Evolutionary conservation across 208 protist genomes (phyloP).

Genomic region (Trichomonas vaginalis): DNA sequence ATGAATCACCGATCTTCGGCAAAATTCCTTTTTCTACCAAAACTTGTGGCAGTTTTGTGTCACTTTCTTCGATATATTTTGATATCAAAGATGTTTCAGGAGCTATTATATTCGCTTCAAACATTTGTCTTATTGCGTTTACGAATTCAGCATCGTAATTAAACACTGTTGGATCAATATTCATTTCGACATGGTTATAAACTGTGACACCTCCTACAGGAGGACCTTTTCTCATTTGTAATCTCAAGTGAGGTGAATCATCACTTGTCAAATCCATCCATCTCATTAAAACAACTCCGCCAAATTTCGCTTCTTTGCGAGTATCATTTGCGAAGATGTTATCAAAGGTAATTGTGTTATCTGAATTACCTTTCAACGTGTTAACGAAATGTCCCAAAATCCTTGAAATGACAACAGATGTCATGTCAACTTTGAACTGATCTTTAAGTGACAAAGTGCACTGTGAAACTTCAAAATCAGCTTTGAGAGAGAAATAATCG

Average conservation of each 20-base stretch:
- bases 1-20: neutral
- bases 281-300: neutral
- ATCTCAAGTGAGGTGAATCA: neutral
- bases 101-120: neutral
- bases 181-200: neutral
- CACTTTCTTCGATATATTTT: neutral
- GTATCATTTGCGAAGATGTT: neutral
- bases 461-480: neutral
- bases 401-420: neutral
- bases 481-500: neutral
- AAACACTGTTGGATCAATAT: neutral
- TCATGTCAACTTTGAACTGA: neutral
- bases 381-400: neutral
- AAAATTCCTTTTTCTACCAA: neutral
- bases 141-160: slow-evolving; percentile 4
- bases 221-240: neutral
- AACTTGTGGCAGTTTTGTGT: neutral
- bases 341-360: neutral
- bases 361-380: neutral
- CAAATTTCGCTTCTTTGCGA: neutral
- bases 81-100: neutral
- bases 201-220: neutral
- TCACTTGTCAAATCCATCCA: neutral
- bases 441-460: neutral
- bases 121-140: neutral